Evolutionary conservation across 805 yeast species (phyloP), one percentile per base, ranked within the genome.

Genomic region (Grigorovia humatica): DNA sequence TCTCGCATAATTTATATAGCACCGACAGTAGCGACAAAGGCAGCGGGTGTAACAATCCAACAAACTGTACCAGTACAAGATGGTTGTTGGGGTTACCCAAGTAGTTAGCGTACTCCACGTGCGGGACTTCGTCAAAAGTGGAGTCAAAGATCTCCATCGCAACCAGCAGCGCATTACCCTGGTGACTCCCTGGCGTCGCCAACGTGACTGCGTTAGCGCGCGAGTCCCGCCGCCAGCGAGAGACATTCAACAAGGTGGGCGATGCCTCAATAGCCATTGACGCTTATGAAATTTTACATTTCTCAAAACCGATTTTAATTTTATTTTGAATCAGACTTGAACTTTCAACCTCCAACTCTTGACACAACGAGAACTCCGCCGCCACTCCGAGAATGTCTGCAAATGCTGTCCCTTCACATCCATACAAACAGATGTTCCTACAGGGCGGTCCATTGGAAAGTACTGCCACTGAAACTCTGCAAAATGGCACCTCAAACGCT

Each of bases 1-100:
- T 78, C 42, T 76, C 74, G 57, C 95, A 87, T 35, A 88, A 69
- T 46, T 66, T 65, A 35, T 88, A 70, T 17, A 88, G 73, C 1
- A 88, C 72, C 2, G 67, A 65, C 44, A 86, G 68, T 46, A 88
- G 67, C 52, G 79, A 77, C n/a, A 71, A 59, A 47, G 75, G 74
- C 65, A 75, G 68, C 50, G 77, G 77, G 43, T 65, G 59, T 50
- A 76, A 70, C 15, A 74, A 55, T 2, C 55, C 49, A 65, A 78
- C 62, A 58, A 71, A 74, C 38, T 66, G 65, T 9, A 48, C 51
- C 46, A 76, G 64, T 0, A 73, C 64, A 2, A 55, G 53, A 4
- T 51, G 30, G 50, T 66, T 64, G 20, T 59, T 60, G 9, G 56
- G 56, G 2, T 63, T 56, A 3, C 79, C 79, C 40, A 75, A 51